Conservation (phyloP, 129 eudicot genomes). For the Chrysanthemum makinoi region DNA sequence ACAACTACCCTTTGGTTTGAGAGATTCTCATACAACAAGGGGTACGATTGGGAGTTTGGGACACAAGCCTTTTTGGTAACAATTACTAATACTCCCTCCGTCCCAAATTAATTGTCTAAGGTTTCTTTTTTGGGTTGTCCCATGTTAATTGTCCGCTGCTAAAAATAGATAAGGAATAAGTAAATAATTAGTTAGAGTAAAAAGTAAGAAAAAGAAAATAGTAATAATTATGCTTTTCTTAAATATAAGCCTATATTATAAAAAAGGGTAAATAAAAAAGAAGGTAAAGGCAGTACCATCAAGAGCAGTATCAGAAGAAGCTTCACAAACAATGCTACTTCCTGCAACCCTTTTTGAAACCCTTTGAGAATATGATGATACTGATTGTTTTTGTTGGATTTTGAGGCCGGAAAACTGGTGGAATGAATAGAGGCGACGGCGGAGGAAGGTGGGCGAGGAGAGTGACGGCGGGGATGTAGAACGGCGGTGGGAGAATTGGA, state of each 20-base stretch:
- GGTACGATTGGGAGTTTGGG: not conserved
- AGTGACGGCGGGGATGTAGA: not conserved
- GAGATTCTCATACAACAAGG: not conserved
- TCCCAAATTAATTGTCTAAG: no score
- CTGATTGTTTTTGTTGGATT: not conserved
- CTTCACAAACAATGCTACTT: slow-evolving; percentile 17
- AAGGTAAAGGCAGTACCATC: slow-evolving; percentile 3
- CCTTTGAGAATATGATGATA: not conserved
- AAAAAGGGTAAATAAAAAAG: not conserved
- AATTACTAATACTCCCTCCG: no score
- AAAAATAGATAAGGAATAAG: no score
- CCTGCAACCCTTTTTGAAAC: slow-evolving; percentile 6
- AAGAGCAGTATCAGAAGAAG: slow-evolving; percentile 18
- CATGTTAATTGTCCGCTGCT: no score
- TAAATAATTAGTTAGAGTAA: no score
- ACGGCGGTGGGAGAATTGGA: slow-evolving; percentile 1
- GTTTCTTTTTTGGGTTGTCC: no score
- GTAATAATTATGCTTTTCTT: no score
- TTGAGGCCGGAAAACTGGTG: slow-evolving; percentile 15
- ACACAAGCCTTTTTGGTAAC: not conserved
- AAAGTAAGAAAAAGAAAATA: no score
- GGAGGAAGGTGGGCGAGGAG: not conserved
- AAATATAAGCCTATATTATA: no score
- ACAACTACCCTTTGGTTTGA: no score
- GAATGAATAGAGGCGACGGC: not conserved